A percentile compares a stretch with the other conserved stretches of the same genome.
phyloP scores from a whole-genome alignment of 176 grass and related monocot species.

The Tuctoria greenei region DNA sequence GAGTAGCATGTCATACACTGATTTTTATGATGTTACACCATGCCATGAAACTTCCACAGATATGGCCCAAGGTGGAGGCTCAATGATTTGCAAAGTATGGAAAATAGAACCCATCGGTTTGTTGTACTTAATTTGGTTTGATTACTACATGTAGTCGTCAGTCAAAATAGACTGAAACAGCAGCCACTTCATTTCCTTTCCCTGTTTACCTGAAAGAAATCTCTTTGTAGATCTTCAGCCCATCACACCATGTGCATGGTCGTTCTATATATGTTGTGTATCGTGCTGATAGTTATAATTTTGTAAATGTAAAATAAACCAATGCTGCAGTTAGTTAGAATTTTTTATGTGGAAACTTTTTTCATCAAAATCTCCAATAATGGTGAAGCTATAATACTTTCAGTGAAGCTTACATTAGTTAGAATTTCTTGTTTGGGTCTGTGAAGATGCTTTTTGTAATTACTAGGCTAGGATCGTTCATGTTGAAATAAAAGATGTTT shows the following conservation, averaged over 20 bases:
- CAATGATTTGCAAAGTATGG: constrained; percentile 47
- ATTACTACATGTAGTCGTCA: constrained; percentile 19
- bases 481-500: neutral
- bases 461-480: neutral
- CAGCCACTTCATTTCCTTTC: neutral
- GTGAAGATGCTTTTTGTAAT: neutral
- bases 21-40: constrained; percentile 53
- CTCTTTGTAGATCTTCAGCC: neutral
- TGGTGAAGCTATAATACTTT: neutral
- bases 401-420: neutral
- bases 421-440: neutral
- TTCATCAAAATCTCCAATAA: neutral
- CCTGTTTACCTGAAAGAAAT: neutral
- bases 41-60: constrained; percentile 36
- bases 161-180: constrained; percentile 15
- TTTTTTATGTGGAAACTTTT: neutral
- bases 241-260: neutral
- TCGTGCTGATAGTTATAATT: neutral
- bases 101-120: constrained; percentile 30
- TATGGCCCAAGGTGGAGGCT: constrained; percentile 39
- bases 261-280: neutral
- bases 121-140: constrained; percentile 11
- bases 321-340: neutral
- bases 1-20: constrained; percentile 57
- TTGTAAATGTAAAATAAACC: neutral